A percentile compares a stretch with the other conserved stretches of the same genome.
phyloP scores from a whole-genome alignment of 2,329 filamentous ascomycete species.

The Aspergillus sp. region DNA sequence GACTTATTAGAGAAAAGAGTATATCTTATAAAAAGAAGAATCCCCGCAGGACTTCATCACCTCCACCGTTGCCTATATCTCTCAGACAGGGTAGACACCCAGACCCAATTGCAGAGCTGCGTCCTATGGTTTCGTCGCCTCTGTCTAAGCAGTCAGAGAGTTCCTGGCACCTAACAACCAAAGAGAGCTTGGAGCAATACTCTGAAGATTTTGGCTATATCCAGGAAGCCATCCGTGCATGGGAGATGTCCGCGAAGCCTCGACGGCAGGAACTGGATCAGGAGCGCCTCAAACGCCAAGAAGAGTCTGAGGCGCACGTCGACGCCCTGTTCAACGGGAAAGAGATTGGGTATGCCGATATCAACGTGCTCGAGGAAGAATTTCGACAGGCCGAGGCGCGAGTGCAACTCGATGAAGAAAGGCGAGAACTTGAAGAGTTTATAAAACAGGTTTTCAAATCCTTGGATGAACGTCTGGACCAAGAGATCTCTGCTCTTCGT shows the following conservation, averaged over 20 bases:
- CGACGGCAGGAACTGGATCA: conserved; percentile 40
- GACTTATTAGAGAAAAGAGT: conserved; percentile 40
- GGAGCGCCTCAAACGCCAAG: conserved; percentile 43
- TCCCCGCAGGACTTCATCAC: conserved; percentile 18
- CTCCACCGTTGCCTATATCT: conserved; percentile 23
- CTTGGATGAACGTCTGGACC: conserved; percentile 42
- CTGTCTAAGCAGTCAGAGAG: conserved; percentile 27
- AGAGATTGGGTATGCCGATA: conserved; percentile 51
- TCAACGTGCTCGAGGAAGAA: conserved; percentile 47
- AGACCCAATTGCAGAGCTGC: conserved; percentile 26
- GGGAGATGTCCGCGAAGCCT: conserved; percentile 40
- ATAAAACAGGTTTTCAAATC: conserved; percentile 43
- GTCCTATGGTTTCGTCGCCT: conserved; percentile 26
- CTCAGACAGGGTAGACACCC: conserved; percentile 23
- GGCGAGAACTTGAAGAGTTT: conserved; percentile 45
- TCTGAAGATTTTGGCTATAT: conserved; percentile 39
- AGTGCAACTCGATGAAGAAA: conserved; percentile 46
- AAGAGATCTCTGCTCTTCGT: conserved; percentile 43
- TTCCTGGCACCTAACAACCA: conserved; percentile 24
- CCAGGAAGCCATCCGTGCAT: conserved; percentile 32
- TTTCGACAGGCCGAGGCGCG: conserved; percentile 47
- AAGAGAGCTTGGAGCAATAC: conserved; percentile 27
- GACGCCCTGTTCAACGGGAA: conserved; percentile 49
- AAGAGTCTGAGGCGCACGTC: conserved; percentile 45
- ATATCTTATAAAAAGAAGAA: conserved; percentile 28